These are phyloP conservation scores for Leishmania mexicana DNA, from an alignment of 208 protist genomes.

Conservation along the genomic window DNA sequence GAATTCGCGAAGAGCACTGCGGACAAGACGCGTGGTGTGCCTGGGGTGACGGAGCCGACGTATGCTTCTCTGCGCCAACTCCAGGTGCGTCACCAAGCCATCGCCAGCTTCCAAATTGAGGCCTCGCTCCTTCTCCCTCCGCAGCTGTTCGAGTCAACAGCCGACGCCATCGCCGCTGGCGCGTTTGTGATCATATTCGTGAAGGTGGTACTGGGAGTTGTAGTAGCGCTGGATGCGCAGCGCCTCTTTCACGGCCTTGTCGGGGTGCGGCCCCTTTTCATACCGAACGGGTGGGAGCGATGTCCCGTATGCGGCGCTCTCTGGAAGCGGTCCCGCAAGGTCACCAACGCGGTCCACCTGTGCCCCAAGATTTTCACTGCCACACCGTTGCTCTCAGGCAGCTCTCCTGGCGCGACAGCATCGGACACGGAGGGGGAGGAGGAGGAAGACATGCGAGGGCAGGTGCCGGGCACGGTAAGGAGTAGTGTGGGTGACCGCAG, in stretches of 20 bases:
- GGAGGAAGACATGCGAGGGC: constrained; percentile 2
- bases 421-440: constrained; percentile 15
- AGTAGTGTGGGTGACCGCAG: not conserved
- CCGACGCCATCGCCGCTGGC: constrained; percentile 17
- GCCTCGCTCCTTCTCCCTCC: constrained; percentile 32
- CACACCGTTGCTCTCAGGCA: not conserved
- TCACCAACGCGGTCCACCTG: constrained; percentile 21
- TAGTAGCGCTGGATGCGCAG: constrained; percentile 51
- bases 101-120: constrained; percentile 36
- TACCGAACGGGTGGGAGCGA: constrained; percentile 57
- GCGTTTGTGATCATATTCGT: constrained; percentile 34
- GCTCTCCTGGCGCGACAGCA: constrained; percentile 8
- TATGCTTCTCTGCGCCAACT: constrained; percentile 28
- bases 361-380: constrained; percentile 30
- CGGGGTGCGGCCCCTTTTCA: constrained; percentile 57
- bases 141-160: constrained; percentile 28
- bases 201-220: constrained; percentile 40
- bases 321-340: constrained; percentile 37
- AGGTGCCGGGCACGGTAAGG: not conserved
- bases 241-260: constrained; percentile 69
- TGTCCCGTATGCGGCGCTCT: constrained; percentile 65
- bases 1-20: constrained; percentile 14
- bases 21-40: not conserved
- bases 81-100: constrained; percentile 25
- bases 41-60: constrained; percentile 21